These are phyloP conservation scores for Notholithocarpus densiflorus DNA, from an alignment of 306 rosid species.

Conservation along the genomic window DNA sequence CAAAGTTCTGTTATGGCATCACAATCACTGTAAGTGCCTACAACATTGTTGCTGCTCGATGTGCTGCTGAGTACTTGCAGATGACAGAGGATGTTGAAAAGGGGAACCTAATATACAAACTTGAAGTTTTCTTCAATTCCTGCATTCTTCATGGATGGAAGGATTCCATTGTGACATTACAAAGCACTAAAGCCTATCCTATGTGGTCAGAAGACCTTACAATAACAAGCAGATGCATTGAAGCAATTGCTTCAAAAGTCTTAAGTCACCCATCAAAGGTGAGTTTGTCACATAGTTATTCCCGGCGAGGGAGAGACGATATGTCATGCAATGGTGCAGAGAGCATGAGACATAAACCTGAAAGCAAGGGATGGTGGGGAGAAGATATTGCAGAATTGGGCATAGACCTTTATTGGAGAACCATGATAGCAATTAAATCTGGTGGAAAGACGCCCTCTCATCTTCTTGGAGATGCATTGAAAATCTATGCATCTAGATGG, in stretches of 20 bases:
- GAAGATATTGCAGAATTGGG: constrained; percentile 91
- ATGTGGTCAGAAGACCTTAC: constrained; percentile 85
- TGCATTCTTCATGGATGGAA: constrained; percentile 96
- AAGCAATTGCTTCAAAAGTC: constrained; percentile 70
- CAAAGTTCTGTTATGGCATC: constrained; percentile 96
- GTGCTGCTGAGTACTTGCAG: constrained; percentile 85
- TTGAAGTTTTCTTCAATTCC: constrained; percentile 85
- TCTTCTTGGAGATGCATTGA: constrained; percentile 83
- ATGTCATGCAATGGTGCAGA: constrained; percentile 72
- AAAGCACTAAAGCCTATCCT: constrained; percentile 70
- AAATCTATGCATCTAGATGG: constrained; percentile 88
- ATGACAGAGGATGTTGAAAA: constrained; percentile 97
- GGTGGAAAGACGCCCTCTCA: constrained; percentile 59
- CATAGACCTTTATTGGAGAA: constrained; percentile 92
- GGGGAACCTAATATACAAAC: constrained; percentile 78
- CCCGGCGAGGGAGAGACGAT: constrained; percentile 69
- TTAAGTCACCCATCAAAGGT: constrained; percentile 71
- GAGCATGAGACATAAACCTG: constrained; percentile 50
- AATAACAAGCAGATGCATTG: constrained; percentile 80
- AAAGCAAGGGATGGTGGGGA: constrained; percentile 91
- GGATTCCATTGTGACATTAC: constrained; percentile 77
- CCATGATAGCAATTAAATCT: constrained; percentile 85
- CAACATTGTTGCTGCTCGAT: constrained; percentile 82
- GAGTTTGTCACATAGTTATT: constrained; percentile 72
- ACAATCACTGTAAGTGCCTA: constrained; percentile 84